Percentiles rank a stretch among this genome's conserved stretches.
Conservation (phyloP, 768 basidiomycete genomes). For the Lactarius hengduanensis region DNA sequence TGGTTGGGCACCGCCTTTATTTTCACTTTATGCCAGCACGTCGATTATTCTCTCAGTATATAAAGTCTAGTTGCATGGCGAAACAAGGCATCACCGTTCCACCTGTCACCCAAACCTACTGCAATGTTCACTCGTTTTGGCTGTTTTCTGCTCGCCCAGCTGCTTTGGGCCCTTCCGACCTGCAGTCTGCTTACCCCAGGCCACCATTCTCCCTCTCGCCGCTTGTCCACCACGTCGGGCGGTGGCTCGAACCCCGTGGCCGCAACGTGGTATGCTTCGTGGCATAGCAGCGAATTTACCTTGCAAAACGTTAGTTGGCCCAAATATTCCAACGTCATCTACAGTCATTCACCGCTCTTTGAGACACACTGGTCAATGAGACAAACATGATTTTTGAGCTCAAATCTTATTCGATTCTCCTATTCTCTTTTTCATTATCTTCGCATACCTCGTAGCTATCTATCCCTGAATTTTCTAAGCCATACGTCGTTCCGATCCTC, state of each 20-base stretch:
- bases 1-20: background rate
- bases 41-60: background rate
- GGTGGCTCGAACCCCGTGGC: constrained; percentile 34
- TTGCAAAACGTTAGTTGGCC: constrained; percentile 50
- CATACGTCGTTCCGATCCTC: too few species aligned
- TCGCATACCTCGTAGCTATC: too few species aligned
- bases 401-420: too few species aligned
- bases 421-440: too few species aligned
- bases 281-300: constrained; percentile 44
- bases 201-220: too few species aligned
- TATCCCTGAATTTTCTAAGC: too few species aligned
- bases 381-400: too few species aligned
- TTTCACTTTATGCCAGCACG: background rate
- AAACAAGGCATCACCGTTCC: background rate
- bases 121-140: background rate
- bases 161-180: background rate
- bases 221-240: background rate
- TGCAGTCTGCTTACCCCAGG: background rate
- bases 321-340: constrained; percentile 55
- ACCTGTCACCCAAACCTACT: background rate
- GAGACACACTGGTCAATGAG: too few species aligned
- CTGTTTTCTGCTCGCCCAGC: background rate
- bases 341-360: too few species aligned
- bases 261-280: constrained; percentile 57
- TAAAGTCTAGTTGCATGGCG: background rate